Conservation (phyloP, 345 rosid genomes). For the Heritiera littoralis region DNA sequence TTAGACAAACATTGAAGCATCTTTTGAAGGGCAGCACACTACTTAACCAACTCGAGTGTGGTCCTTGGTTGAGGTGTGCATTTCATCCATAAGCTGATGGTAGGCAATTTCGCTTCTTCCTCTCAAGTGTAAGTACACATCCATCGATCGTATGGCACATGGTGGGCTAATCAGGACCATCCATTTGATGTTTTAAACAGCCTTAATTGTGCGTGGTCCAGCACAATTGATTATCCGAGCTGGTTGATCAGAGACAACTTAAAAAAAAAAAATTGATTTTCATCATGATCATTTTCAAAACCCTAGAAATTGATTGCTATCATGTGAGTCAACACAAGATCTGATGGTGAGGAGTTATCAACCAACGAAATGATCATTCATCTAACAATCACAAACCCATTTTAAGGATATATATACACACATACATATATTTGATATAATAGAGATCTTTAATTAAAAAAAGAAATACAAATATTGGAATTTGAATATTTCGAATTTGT, state of each 20-base stretch:
- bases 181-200: conserved; percentile 4
- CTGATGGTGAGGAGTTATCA: conserved; percentile 25
- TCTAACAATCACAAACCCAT: conserved; percentile 13
- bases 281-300: not conserved
- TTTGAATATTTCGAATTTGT: too few species aligned
- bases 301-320: conserved; percentile 20
- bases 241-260: conserved; percentile 27
- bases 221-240: conserved; percentile 30
- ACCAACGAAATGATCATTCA: conserved; percentile 9
- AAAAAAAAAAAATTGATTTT: not conserved
- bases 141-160: conserved; percentile 27
- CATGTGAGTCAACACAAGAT: conserved; percentile 29
- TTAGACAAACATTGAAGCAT: not conserved
- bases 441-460: too few species aligned
- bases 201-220: conserved; percentile 36
- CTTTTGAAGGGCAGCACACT: not conserved
- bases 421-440: too few species aligned
- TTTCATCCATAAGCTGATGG: not conserved
- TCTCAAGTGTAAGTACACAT: not conserved
- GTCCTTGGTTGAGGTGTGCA: not conserved
- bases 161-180: conserved; percentile 36
- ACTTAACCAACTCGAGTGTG: not conserved
- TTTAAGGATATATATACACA: not conserved
- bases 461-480: too few species aligned
- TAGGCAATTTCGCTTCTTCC: not conserved